Base-by-base conservation (phyloP, 2,329 filamentous ascomycete species). In the Xylaria multiplex region DNA sequence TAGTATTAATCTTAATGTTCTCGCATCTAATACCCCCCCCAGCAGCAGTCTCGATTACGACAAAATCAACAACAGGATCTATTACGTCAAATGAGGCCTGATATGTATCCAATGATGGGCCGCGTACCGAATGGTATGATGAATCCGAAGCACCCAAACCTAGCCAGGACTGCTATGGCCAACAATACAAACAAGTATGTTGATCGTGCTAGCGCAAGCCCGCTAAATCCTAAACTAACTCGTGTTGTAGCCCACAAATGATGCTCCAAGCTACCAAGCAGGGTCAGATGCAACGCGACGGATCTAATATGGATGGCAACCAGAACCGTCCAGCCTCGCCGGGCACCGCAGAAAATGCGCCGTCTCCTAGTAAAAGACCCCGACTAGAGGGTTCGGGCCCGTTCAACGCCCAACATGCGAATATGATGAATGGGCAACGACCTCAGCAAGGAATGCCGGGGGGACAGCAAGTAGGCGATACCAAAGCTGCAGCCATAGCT, bases 361-460 rank as follows among this genome's bases (percentile, higher is more conserved):
- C 93, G 4, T 98, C 95, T 37, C 95, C 95, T 1, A 95, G 92
- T 69, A 98, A 98, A 83, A 88, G 94, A 75, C 92, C 90, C 64
- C 91, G 94, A 64, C 86, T 97, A 67, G 92, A 94, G 70, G 89
- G 90, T 75, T 87, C 88, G 73, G 85, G 85, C 40, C 85, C 85
- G 9, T 93, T 93, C 80, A 92, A 92, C 77, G 89, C 90, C 69
- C 90, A 89, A 75, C 91, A 90, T 73, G 81, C 81, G 64, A 84
- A 81, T 69, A 91, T 94, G 86, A 91, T 91, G 81, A 93, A 92
- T 79, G 91, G 91, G 73, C 87, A 88, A 77, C 90, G 90, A 76
- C 82, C 83, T 61, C 83, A 79, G 71, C 89, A 90, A 77, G 90
- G 85, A 76, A 92, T 95, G 85, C 89, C 88, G 65, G 88, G 43